Evolutionary conservation across 1,284 basidiomycete species (phyloP).

Genomic region (Trichosporon sp.): DNA sequence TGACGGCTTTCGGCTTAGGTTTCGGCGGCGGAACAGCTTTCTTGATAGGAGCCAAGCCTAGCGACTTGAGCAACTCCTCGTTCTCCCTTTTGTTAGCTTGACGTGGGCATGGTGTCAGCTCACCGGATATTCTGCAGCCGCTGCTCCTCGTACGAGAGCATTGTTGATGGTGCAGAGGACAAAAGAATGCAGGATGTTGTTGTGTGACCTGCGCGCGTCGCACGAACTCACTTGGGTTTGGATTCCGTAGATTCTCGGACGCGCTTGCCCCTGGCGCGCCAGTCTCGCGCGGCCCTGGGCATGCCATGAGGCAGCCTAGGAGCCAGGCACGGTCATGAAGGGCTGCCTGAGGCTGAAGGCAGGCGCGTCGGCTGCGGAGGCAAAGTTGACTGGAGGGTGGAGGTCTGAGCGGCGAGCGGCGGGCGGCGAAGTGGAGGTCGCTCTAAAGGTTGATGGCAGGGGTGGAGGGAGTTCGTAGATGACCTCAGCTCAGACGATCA

Average conservation of each 20-base stretch:
- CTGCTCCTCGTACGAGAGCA: constrained; percentile 21
- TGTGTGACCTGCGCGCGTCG: neutral
- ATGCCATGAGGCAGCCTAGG: neutral
- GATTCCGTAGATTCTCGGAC: no score
- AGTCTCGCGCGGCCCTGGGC: neutral
- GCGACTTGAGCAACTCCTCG: constrained; percentile 29
- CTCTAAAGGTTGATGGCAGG: neutral
- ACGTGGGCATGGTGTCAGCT: neutral
- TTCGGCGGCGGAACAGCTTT: constrained; percentile 8
- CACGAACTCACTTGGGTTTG: no score
- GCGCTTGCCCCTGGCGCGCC: neutral
- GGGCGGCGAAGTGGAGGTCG: neutral
- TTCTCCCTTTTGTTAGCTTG: constrained; percentile 25
- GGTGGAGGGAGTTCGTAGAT: neutral
- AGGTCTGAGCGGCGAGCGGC: neutral
- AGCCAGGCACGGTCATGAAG: neutral
- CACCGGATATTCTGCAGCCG: constrained; percentile 32
- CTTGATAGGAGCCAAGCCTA: constrained; percentile 21
- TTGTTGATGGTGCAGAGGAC: neutral
- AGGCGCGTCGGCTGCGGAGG: neutral
- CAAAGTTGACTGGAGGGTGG: neutral
- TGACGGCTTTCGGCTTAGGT: constrained; percentile 4
- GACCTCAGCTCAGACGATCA: neutral
- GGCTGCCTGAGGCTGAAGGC: no score
- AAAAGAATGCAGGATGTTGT: no score